Percentiles rank a stretch among this genome's conserved stretches.
Evolutionary conservation across 1,139 yeast genomes (phyloP).

Genomic region (Diutina scorzettiae): DNA sequence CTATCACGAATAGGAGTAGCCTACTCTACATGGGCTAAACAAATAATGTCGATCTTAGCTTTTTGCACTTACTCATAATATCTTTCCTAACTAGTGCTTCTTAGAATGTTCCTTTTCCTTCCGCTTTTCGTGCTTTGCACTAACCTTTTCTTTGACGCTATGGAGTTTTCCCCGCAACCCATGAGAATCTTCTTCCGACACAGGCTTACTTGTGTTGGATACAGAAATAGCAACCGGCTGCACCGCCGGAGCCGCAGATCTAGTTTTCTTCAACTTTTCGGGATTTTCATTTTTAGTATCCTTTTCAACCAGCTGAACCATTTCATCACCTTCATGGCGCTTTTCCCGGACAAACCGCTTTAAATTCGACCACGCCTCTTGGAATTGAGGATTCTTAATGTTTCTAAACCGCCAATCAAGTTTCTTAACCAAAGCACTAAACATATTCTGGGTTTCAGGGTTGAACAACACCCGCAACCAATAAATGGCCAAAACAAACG

Average conservation of each 20-base stretch:
- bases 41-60: no score
- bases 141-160: background rate
- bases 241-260: no score
- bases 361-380: slow-evolving; percentile 27
- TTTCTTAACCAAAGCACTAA: slow-evolving; percentile 26
- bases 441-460: slow-evolving; percentile 35
- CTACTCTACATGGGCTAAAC: no score
- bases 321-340: slow-evolving; percentile 23
- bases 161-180: background rate
- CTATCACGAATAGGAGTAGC: no score
- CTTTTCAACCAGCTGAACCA: background rate
- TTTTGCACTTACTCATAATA: no score
- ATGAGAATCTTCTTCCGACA: no score
- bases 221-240: no score
- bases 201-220: no score
- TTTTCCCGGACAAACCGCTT: slow-evolving; percentile 27
- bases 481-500: slow-evolving; percentile 43
- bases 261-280: no score
- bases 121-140: background rate
- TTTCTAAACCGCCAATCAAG: slow-evolving; percentile 30
- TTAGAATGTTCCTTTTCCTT: background rate
- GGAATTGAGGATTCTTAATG: slow-evolving; percentile 36
- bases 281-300: no score
- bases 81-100: no score
- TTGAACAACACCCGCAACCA: slow-evolving; percentile 58